Base-by-base conservation (phyloP, 192 early-diverging fungal genomes). In the Dimargaris xerosporica region DNA sequence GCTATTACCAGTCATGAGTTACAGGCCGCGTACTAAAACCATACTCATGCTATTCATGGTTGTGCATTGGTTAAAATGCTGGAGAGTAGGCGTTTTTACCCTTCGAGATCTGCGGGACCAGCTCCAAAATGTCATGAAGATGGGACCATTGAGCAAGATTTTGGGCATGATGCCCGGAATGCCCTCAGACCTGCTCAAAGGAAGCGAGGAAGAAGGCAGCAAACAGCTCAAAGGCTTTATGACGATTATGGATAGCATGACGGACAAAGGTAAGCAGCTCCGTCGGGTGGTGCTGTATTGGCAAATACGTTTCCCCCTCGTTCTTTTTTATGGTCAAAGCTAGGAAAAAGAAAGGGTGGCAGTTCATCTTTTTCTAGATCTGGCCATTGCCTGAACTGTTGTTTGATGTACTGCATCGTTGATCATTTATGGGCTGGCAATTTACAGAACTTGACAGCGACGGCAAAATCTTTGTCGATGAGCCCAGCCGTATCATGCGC, bases 241-340 rank as follows among this genome's bases (percentile, higher is more conserved):
- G 84, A 88, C 86, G 62, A 85, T 95, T 67, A 91, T 97, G 81
- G 94, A 97, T 68, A 91, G 88, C 65, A 97, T 97, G 94, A 97
- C 81, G 5, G 90, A 94, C 17, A 42, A 69, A 59, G 70, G 71
- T 73, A 71, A 26, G 25, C 62, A 12, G n/a, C 44, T 61, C n/a
- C n/a, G n/a, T n/a, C n/a, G n/a, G n/a, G n/a, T 23, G 15, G 67
- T 47, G 25, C 23, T 4, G 6, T 45, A 55, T 19, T 29, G 9
- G 56, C 28, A 62, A 62, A 13, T 9, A 7, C 23, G 9, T 13
- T 62, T 52, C 29, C 30, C 10, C 26, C 26, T 29, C 25, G 30
- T 13, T 54, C n/a, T 7, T 12, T 25, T 29, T 7, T 29, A 9
- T 12, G 9, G 10, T 31, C 9, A n/a, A n/a, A n/a, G n/a, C n/a